Conservation (phyloP, 2,329 filamentous ascomycete species). For the Stagonosporopsis tanaceti region DNA sequence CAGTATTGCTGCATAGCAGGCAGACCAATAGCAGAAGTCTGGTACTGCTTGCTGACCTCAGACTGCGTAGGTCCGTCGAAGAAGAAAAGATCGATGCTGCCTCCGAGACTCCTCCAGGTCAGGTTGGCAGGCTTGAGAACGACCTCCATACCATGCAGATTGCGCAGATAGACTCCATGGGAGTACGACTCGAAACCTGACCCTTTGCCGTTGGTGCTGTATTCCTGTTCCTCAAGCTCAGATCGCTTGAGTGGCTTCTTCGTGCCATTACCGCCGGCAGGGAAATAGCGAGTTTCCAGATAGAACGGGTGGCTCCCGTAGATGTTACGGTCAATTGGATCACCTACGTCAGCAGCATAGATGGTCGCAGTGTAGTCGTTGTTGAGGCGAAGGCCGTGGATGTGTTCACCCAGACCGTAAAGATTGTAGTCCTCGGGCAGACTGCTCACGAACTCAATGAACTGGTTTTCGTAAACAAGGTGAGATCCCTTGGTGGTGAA, state of each 20-base stretch:
- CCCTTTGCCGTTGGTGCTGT: constrained; percentile 31
- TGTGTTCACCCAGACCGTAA: constrained; percentile 77
- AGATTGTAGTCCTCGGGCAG: constrained; percentile 77
- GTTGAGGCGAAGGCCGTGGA: constrained; percentile 74
- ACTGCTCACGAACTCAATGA: constrained; percentile 73
- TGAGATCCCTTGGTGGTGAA: constrained; percentile 71
- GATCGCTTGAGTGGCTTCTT: constrained; percentile 63
- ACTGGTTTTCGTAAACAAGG: constrained; percentile 79
- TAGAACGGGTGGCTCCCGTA: constrained; percentile 84
- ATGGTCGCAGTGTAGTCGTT: constrained; percentile 75
- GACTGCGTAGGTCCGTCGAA: constrained; percentile 75
- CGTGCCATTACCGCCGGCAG: constrained; percentile 58
- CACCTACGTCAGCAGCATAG: constrained; percentile 73
- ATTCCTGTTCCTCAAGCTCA: constrained; percentile 51
- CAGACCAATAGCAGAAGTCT: constrained; percentile 70
- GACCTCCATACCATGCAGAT: constrained; percentile 78
- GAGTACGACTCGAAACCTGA: constrained; percentile 71
- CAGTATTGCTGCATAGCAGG: constrained; percentile 82
- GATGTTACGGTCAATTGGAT: constrained; percentile 70
- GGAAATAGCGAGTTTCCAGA: constrained; percentile 79
- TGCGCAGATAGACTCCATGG: constrained; percentile 80
- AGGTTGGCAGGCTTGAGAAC: constrained; percentile 69
- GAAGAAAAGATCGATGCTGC: constrained; percentile 81
- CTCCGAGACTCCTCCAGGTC: constrained; percentile 78
- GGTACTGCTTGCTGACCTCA: constrained; percentile 75